Base-by-base conservation (phyloP, 2,329 filamentous ascomycete genomes). In the Pyrenochaeta sp. region DNA sequence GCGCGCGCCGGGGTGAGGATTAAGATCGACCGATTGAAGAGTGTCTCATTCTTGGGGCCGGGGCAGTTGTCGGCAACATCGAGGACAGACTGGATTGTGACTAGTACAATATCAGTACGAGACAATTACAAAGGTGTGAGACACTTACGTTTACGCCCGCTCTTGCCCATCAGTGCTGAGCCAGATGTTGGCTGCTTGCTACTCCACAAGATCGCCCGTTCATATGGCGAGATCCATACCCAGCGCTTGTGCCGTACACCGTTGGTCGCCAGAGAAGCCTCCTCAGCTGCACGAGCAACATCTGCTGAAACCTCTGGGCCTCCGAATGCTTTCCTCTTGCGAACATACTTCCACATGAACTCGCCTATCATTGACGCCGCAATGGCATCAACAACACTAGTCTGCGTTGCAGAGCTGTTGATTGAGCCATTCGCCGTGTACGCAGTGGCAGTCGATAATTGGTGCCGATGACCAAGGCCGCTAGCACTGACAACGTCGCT, bases 351-450 rank as follows among this genome's bases (percentile, higher is more conserved):
- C 81, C 89, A 93, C 90, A 96, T 94, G 90, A 91, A 95, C 69
- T 98, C 95, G 32, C 95, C 95, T 27, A 99, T 92, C 95, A 99
- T 99, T 0, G 94, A 96, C 71, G 96, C 93, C 1, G 95, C 93
- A 75, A 99, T 98, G 3, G 95, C 92, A 78, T 98, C 95, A 5
- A 99, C 94, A 12, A 98, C 91, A 39, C 87, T 90, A 0, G 89
- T 89, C 37, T 88, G 85, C 62, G 92, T 88, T 27, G 85, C 83
- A 10, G 81, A 79, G 62, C 83, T 87, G 36, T 80, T 82, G 49
- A 83, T 79, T 3, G 84, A 88, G 35, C 82, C 82, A 53, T 78
- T 80, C 27, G 79, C 80, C 1, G 85, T 87, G 57, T 83, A 82
- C 1, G 78, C 78, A 1, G 86, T 88, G 56, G 80, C 86, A 9